phyloP scores from a whole-genome alignment of 2,329 filamentous ascomycete genomes.

The Colletotrichum aenigma region DNA sequence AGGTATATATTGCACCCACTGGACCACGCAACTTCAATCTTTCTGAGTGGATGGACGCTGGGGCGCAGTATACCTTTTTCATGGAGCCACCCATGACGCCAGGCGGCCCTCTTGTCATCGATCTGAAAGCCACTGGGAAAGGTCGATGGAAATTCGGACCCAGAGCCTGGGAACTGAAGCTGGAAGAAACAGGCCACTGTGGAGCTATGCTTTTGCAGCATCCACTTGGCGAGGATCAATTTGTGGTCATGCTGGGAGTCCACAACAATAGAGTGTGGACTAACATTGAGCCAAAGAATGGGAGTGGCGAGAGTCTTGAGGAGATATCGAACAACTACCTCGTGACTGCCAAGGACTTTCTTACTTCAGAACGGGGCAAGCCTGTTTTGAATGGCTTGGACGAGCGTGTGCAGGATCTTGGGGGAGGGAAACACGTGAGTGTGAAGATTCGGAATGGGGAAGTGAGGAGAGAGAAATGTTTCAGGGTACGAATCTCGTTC shows the following conservation, averaged over 20 bases:
- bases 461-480: not conserved
- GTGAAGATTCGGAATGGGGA: not conserved
- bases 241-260: not conserved
- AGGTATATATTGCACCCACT: no score
- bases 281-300: not conserved
- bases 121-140: no score
- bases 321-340: not conserved
- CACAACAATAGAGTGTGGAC: not conserved
- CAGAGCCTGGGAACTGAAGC: no score
- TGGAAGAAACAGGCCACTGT: no score
- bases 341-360: not conserved
- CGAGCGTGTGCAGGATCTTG: not conserved
- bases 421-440: not conserved
- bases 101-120: no score
- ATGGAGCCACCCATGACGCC: no score
- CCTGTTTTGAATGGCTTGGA: not conserved
- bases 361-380: not conserved
- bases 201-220: no score
- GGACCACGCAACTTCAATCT: no score
- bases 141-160: no score
- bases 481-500: not conserved
- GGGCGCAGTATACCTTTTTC: no score
- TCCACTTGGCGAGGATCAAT: not conserved
- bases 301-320: not conserved
- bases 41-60: no score